Percentiles rank a stretch among this genome's conserved stretches.
phyloP scores from a whole-genome alignment of 352 stramenopile genomes.

The Pythium aristosporum region DNA sequence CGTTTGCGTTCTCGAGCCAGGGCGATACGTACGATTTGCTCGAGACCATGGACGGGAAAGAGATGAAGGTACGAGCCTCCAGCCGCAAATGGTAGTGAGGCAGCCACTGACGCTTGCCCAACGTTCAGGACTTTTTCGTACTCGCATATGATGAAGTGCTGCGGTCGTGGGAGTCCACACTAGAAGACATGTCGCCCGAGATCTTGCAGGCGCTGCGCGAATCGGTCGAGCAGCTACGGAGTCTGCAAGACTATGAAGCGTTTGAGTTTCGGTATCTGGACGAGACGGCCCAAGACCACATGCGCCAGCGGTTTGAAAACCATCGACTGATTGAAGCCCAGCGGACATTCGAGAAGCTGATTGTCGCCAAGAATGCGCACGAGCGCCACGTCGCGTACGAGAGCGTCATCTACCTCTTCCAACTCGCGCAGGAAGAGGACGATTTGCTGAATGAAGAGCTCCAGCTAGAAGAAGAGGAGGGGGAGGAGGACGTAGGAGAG shows the following conservation, averaged over 20 bases:
- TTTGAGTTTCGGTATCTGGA: slow-evolving; percentile 59
- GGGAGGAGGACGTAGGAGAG: neutral
- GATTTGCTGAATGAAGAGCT: slow-evolving; percentile 6
- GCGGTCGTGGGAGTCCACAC: slow-evolving; percentile 40
- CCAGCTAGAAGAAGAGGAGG: neutral
- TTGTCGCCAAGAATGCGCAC: slow-evolving; percentile 49
- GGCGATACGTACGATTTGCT: slow-evolving; percentile 60
- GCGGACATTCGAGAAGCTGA: slow-evolving; percentile 59
- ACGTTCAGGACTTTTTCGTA: slow-evolving; percentile 63
- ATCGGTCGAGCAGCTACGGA: slow-evolving; percentile 47
- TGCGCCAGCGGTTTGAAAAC: slow-evolving; percentile 53
- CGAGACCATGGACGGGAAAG: slow-evolving; percentile 66
- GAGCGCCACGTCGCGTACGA: slow-evolving; percentile 61
- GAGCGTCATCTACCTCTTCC: slow-evolving; percentile 56
- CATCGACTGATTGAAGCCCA: slow-evolving; percentile 67
- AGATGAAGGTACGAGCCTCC: slow-evolving; percentile 48
- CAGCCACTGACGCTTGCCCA: neutral
- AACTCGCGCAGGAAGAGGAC: slow-evolving; percentile 52
- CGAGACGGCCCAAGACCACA: slow-evolving; percentile 34
- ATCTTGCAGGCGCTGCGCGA: slow-evolving; percentile 45
- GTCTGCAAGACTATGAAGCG: slow-evolving; percentile 41
- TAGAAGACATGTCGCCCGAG: slow-evolving; percentile 63
- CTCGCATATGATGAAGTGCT: slow-evolving; percentile 62
- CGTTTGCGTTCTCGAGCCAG: slow-evolving; percentile 62
- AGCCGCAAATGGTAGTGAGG: neutral